Conservation (phyloP, 352 stramenopile genomes). For the Phytophthora chlamydospora region DNA sequence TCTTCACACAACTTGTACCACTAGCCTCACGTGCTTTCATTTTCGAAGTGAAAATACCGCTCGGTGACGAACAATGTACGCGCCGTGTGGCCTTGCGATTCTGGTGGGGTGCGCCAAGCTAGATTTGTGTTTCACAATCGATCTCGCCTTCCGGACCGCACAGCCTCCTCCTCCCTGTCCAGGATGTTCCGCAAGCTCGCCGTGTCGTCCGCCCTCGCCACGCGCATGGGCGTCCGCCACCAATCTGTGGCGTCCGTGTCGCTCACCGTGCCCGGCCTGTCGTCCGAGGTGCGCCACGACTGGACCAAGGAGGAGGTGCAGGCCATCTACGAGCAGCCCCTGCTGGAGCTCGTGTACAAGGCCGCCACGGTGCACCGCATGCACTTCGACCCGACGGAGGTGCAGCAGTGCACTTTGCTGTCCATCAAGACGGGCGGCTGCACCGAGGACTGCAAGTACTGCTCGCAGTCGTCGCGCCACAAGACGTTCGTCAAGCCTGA, state of each 20-base stretch:
- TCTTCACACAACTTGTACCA: conserved; percentile 4
- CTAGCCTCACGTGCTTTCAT: too few relatives aligned
- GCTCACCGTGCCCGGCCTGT: conserved; percentile 72
- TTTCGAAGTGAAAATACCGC: too few relatives aligned
- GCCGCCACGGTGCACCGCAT: conserved; percentile 96
- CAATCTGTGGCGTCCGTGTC: conserved; percentile 48
- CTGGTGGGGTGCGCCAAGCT: conserved; percentile 14
- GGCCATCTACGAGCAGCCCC: conserved; percentile 93
- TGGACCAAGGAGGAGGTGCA: conserved; percentile 97
- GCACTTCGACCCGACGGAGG: conserved; percentile 97
- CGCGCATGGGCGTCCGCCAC: conserved; percentile 23
- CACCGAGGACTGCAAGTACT: conserved; percentile 96
- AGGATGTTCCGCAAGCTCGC: conserved; percentile 56
- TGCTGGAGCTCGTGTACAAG: conserved; percentile 98
- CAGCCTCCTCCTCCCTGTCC: background rate
- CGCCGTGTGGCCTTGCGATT: conserved; percentile 18
- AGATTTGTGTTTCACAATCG: conserved; percentile 25
- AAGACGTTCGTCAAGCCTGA: conserved; percentile 99
- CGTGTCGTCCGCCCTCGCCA: conserved; percentile 24
- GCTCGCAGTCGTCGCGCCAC: conserved; percentile 95
- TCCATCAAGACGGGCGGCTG: conserved; percentile 98
- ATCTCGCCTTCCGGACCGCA: conserved; percentile 24
- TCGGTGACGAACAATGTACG: too few relatives aligned
- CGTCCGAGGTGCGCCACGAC: conserved; percentile 76
- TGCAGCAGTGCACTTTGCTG: conserved; percentile 97